Percentiles rank a stretch among this genome's conserved stretches.
Conservation (phyloP, 2,329 filamentous ascomycete genomes). For the Emergomyces pasteurianus region DNA sequence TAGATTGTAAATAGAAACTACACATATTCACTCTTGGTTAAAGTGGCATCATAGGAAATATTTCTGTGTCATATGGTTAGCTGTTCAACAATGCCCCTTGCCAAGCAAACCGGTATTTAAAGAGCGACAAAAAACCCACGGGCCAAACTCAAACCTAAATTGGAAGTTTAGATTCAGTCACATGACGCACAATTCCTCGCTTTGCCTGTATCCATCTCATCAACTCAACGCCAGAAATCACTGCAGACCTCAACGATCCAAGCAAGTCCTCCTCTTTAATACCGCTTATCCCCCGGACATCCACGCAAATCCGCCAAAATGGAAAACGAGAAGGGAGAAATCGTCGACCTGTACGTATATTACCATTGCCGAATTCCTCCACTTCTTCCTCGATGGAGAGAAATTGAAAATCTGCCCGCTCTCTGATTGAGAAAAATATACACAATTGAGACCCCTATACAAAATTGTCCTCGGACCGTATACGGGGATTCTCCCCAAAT, state of each 20-base stretch:
- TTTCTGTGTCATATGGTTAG: background rate
- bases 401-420: background rate
- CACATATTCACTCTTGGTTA: background rate
- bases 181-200: conserved; percentile 13
- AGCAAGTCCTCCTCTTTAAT: conserved; percentile 3
- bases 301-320: conserved; percentile 51
- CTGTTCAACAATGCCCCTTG: too few species aligned
- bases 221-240: conserved; percentile 5
- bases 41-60: background rate
- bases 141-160: background rate
- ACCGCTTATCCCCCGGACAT: conserved; percentile 15
- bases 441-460: background rate
- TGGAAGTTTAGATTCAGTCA: conserved; percentile 3
- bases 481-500: background rate
- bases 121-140: too few species aligned
- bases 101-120: too few species aligned
- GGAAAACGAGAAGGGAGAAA: conserved; percentile 99
- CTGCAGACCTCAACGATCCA: conserved; percentile 5
- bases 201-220: background rate
- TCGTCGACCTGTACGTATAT: conserved; percentile 85
- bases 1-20: background rate
- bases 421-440: background rate
- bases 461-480: too few species aligned
- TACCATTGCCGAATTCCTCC: background rate
- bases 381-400: background rate